A percentile compares a stretch with the other conserved stretches of the same genome.
phyloP scores from a whole-genome alignment of 768 basidiomycete genomes.

The Collybia nuda region DNA sequence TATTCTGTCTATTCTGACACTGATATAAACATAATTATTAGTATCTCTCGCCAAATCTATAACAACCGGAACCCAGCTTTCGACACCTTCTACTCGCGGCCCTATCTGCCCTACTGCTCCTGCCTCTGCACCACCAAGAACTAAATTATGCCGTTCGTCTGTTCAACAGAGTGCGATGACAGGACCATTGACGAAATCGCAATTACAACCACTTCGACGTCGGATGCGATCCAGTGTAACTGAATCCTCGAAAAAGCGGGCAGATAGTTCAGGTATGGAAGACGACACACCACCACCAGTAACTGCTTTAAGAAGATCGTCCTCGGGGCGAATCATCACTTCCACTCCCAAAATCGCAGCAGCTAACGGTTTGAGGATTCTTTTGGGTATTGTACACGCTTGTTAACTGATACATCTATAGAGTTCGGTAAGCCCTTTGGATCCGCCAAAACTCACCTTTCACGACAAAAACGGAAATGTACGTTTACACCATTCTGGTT shows the following conservation, averaged over 20 bases:
- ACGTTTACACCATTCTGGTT: background rate
- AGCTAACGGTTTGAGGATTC: background rate
- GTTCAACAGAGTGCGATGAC: slow-evolving; percentile 2
- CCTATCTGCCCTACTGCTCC: background rate
- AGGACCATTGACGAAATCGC: slow-evolving; percentile 1
- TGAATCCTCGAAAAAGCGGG: background rate
- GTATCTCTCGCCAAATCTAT: background rate
- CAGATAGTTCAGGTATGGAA: background rate
- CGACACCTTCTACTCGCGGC: background rate
- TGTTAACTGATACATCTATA: background rate
- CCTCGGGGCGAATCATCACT: background rate
- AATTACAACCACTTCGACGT: background rate
- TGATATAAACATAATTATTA: background rate
- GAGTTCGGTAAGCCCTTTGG: background rate
- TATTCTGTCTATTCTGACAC: too few relatives aligned
- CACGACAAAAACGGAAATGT: slow-evolving; percentile 2
- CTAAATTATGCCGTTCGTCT: background rate
- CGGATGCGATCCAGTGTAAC: background rate
- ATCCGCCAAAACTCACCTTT: background rate
- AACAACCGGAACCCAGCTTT: too few relatives aligned
- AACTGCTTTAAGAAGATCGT: slow-evolving; percentile 2
- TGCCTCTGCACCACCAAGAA: background rate
- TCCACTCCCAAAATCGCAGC: background rate
- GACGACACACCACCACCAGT: slow-evolving; percentile 3
- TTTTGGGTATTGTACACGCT: background rate